Percentiles rank a stretch among this genome's conserved stretches.
phyloP scores from a whole-genome alignment of 495 filamentous ascomycete species.

The Cercophora newfieldiana region DNA sequence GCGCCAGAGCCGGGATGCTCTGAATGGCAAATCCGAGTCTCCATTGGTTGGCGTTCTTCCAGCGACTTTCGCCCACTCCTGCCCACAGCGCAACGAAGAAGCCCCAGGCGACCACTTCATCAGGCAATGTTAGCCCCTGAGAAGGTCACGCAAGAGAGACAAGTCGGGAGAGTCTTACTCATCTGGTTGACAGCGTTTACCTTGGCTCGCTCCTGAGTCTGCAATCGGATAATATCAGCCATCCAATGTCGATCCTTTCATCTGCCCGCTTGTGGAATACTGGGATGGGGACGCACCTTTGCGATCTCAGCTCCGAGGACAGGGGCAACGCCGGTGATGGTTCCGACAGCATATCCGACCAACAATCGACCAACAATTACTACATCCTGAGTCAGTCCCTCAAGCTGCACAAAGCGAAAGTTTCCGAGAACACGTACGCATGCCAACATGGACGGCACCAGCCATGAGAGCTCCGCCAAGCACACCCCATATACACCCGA shows the following conservation, averaged over 20 bases:
- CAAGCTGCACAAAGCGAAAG: not conserved
- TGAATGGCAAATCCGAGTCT: constrained; percentile 58
- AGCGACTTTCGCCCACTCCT: constrained; percentile 41
- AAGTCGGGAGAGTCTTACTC: constrained; percentile 18
- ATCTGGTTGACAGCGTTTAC: constrained; percentile 47
- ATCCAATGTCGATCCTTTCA: no score
- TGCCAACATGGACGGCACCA: constrained; percentile 50
- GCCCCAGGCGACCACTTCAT: constrained; percentile 53
- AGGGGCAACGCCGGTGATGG: constrained; percentile 52
- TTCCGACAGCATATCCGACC: constrained; percentile 51
- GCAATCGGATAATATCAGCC: not conserved
- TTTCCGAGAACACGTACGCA: constrained; percentile 34
- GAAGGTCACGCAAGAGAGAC: not conserved
- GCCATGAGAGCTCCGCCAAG: constrained; percentile 53
- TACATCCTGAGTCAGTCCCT: not conserved
- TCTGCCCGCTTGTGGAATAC: not conserved
- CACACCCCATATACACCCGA: constrained; percentile 48
- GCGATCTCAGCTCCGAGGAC: constrained; percentile 40
- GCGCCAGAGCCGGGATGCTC: constrained; percentile 49
- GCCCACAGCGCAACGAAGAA: constrained; percentile 48
- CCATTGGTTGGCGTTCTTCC: constrained; percentile 47
- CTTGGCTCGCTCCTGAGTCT: constrained; percentile 51
- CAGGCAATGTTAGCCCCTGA: not conserved
- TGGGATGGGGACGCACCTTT: constrained; percentile 34
- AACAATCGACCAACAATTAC: constrained; percentile 55